phyloP scores from a whole-genome alignment of 148 eudicot genomes.

The Rheum nobile region DNA sequence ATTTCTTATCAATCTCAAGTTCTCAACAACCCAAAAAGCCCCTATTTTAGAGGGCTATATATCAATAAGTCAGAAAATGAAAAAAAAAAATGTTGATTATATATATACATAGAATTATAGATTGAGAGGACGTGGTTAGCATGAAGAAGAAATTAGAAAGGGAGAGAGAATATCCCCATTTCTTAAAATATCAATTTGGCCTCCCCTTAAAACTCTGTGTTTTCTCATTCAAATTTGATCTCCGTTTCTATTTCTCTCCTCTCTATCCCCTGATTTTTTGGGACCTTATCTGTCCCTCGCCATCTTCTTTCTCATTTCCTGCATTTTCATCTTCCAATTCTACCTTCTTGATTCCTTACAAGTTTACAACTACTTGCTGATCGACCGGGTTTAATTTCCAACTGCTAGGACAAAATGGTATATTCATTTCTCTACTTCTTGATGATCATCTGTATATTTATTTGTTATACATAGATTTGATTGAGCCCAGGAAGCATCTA shows the following conservation, averaged over 20 bases:
- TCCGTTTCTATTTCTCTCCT: neutral
- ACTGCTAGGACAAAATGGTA: conserved; percentile 2
- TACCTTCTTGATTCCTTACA: neutral
- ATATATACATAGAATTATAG: neutral
- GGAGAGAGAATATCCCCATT: neutral
- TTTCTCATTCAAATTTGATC: neutral
- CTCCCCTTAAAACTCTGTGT: conserved; percentile 2
- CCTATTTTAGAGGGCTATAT: too few relatives aligned
- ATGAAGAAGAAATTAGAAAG: neutral
- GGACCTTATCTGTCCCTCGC: neutral
- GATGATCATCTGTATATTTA: neutral
- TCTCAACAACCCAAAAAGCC: too few relatives aligned
- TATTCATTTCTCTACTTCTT: neutral
- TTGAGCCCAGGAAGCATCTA: neutral
- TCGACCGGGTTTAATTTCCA: too few relatives aligned
- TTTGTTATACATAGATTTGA: neutral
- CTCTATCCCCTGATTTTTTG: conserved; percentile 3
- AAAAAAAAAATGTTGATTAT: neutral
- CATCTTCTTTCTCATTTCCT: neutral
- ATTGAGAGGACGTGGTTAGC: neutral
- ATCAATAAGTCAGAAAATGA: neutral
- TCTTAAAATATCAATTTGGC: neutral
- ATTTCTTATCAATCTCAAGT: too few relatives aligned
- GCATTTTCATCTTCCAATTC: neutral
- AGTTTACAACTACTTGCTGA: neutral